Evolutionary conservation across 2,329 filamentous ascomycete species (phyloP).

Genomic region (Cadophora gregata): DNA sequence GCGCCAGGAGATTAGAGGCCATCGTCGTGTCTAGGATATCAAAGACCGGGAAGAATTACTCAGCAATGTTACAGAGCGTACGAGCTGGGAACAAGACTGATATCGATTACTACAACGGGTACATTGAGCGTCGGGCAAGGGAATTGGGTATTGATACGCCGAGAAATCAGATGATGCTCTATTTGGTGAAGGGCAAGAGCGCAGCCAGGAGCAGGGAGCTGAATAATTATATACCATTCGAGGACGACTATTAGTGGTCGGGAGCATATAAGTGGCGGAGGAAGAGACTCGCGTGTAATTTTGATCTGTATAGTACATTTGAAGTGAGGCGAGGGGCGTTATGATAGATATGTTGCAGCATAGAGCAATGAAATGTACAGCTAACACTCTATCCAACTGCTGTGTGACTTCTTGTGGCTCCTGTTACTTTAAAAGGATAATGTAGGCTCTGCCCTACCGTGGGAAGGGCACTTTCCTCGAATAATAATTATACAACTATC

Average conservation of each 20-base stretch:
- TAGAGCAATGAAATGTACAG: slow-evolving; percentile 2
- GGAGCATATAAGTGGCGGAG: slow-evolving; percentile 10
- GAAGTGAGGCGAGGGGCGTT: not conserved
- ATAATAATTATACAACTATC: too few relatives aligned
- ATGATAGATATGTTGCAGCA: not conserved
- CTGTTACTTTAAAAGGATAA: too few relatives aligned
- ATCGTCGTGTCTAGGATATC: slow-evolving; percentile 60
- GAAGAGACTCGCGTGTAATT: slow-evolving; percentile 4
- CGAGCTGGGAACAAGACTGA: slow-evolving; percentile 69
- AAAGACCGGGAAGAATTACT: slow-evolving; percentile 59
- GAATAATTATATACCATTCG: slow-evolving; percentile 41
- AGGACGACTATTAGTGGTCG: slow-evolving; percentile 11
- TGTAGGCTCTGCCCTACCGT: too few relatives aligned
- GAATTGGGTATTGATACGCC: slow-evolving; percentile 75
- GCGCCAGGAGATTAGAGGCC: slow-evolving; percentile 64
- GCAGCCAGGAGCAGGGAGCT: slow-evolving; percentile 36
- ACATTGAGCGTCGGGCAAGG: slow-evolving; percentile 76
- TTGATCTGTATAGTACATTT: slow-evolving; percentile 15
- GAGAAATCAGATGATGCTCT: slow-evolving; percentile 74
- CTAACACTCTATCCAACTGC: not conserved
- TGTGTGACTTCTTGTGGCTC: not conserved
- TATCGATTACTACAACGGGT: slow-evolving; percentile 87
- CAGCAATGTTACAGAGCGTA: slow-evolving; percentile 69
- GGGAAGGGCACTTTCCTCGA: too few relatives aligned
- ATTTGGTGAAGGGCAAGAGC: slow-evolving; percentile 75